These are phyloP conservation scores for Phaeosphaeria sp. DNA, from an alignment of 2,329 filamentous ascomycete species.

Conservation along the genomic window DNA sequence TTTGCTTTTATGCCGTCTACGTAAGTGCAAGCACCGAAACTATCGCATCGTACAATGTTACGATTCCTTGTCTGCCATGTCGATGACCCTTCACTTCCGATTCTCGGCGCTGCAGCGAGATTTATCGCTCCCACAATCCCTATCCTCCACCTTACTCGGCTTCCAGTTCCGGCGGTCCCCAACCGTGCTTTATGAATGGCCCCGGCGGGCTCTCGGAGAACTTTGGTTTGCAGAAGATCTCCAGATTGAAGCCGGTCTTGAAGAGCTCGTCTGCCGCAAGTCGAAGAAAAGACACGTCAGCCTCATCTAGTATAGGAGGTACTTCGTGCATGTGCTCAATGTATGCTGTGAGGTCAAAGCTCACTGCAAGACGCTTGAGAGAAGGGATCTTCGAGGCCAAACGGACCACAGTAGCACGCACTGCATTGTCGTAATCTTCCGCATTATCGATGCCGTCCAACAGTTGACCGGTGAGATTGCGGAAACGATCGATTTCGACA, in stretches of 20 bases:
- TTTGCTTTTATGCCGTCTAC: too few species aligned
- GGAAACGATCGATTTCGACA: not conserved
- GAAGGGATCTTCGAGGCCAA: not conserved
- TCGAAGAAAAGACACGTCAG: not conserved
- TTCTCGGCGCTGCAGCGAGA: too few species aligned
- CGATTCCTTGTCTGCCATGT: too few species aligned
- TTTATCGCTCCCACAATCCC: not conserved
- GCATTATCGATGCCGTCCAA: not conserved
- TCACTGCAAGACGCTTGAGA: not conserved
- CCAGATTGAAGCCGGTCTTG: not conserved
- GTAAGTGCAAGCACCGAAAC: too few species aligned
- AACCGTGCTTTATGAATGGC: not conserved
- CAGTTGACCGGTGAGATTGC: not conserved
- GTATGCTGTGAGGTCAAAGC: not conserved
- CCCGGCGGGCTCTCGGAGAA: not conserved
- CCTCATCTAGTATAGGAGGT: not conserved
- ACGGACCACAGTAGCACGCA: not conserved
- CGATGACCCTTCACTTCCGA: too few species aligned
- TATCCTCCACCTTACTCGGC: not conserved
- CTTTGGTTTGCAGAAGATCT: not conserved
- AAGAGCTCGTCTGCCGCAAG: not conserved
- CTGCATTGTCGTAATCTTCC: not conserved
- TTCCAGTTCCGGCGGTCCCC: not conserved
- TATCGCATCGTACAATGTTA: too few species aligned
- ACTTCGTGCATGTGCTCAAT: not conserved